phyloP scores from a whole-genome alignment of 2,329 filamentous ascomycete genomes.

The Dothideomycetes sp. region DNA sequence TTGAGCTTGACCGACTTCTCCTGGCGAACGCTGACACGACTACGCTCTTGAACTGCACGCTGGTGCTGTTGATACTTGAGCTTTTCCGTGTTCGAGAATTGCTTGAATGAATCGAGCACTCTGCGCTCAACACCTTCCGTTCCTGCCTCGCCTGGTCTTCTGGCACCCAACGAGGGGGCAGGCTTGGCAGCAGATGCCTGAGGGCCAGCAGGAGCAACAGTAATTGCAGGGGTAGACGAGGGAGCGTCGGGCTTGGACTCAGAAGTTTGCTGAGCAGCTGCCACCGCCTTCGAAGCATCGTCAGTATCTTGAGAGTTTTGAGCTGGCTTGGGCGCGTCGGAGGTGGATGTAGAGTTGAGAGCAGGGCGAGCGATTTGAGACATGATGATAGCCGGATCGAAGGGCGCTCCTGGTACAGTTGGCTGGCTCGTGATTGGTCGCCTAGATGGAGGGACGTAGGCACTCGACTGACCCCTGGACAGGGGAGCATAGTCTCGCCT shows the following conservation, averaged over 20 bases:
- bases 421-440: conserved; percentile 66
- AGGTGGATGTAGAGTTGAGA: conserved; percentile 13
- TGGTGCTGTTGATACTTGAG: conserved; percentile 45
- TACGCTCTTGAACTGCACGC: conserved; percentile 38
- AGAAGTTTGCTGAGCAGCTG: neutral
- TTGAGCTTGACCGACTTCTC: conserved; percentile 91
- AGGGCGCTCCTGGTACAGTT: conserved; percentile 63
- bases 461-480: conserved; percentile 47
- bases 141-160: conserved; percentile 32
- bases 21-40: conserved; percentile 43
- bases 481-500: conserved; percentile 63
- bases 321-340: conserved; percentile 14
- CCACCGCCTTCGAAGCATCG: neutral
- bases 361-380: conserved; percentile 54
- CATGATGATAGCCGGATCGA: conserved; percentile 85
- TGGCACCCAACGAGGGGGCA: neutral
- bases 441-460: conserved; percentile 84
- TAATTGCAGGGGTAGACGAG: conserved; percentile 1
- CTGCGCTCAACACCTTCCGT: conserved; percentile 51
- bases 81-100: conserved; percentile 53
- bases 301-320: conserved; percentile 17
- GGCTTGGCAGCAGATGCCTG: conserved; percentile 4
- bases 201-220: conserved; percentile 1
- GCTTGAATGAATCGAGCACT: conserved; percentile 51
- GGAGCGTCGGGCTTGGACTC: neutral